These are phyloP conservation scores for Xylaria intraflava DNA, from an alignment of 495 filamentous ascomycete species.

Conservation along the genomic window DNA sequence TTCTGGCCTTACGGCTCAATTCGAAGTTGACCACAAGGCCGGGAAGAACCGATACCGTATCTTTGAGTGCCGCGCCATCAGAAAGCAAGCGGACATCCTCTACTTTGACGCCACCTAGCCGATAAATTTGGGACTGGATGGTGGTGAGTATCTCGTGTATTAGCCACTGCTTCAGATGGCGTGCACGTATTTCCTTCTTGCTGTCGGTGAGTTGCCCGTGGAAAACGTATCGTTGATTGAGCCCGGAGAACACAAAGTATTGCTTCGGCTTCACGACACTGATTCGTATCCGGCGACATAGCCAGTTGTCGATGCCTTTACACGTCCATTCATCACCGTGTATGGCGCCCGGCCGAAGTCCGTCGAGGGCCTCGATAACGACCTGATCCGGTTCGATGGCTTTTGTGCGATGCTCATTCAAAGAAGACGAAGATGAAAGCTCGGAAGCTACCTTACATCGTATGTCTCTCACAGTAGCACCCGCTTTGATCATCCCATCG, in stretches of 20 bases:
- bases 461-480: constrained; percentile 13
- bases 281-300: constrained; percentile 29
- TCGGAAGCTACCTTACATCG: constrained; percentile 9
- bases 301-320: constrained; percentile 23
- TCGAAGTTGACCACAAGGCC: constrained; percentile 29
- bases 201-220: constrained; percentile 17
- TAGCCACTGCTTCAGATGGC: constrained; percentile 18
- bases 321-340: constrained; percentile 31
- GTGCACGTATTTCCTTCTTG: constrained; percentile 13
- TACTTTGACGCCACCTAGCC: constrained; percentile 9
- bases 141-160: constrained; percentile 7
- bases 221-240: constrained; percentile 29
- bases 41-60: constrained; percentile 13
- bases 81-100: constrained; percentile 20
- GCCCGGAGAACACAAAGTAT: constrained; percentile 26
- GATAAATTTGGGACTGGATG: constrained; percentile 1
- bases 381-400: constrained; percentile 16
- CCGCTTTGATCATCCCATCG: constrained; percentile 5
- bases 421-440: constrained; percentile 1
- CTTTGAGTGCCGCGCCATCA: constrained; percentile 11
- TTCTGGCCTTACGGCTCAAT: constrained; percentile 22
- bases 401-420: constrained; percentile 1
- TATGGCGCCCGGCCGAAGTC: constrained; percentile 23
- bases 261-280: constrained; percentile 13
- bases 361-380: constrained; percentile 23